phyloP scores from a whole-genome alignment of 106 monocot species.

The Allium fistulosum region DNA sequence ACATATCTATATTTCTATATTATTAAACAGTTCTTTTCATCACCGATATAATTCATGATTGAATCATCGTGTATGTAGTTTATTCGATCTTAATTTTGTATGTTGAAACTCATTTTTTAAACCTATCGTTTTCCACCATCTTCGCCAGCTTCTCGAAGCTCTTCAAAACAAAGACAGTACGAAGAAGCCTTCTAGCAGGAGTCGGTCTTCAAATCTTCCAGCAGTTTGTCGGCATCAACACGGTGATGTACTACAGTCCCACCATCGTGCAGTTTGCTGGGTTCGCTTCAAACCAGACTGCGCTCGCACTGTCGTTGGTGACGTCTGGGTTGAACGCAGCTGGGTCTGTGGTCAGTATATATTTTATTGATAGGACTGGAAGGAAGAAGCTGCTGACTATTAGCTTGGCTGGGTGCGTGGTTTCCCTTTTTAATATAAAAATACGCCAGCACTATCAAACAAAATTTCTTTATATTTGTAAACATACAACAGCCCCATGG shows the following conservation, averaged over 20 bases:
- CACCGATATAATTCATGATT: no score
- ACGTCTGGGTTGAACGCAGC: slow-evolving; percentile 71
- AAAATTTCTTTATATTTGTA: no score
- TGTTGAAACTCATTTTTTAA: no score
- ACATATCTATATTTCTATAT: no score
- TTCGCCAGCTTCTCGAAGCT: slow-evolving; percentile 28
- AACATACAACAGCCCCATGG: no score
- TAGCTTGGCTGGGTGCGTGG: slow-evolving; percentile 47
- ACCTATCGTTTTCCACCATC: no score
- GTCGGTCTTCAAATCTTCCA: slow-evolving; percentile 77
- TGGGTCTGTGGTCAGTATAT: slow-evolving; percentile 76
- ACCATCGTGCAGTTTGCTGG: slow-evolving; percentile 78
- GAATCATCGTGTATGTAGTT: no score
- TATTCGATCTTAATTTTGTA: no score
- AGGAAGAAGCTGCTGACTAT: slow-evolving; percentile 62
- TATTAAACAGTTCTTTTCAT: no score
- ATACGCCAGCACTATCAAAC: no score
- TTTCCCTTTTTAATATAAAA: no score
- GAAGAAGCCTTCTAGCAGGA: slow-evolving; percentile 69
- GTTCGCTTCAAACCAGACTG: slow-evolving; percentile 79
- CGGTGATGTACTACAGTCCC: slow-evolving; percentile 88
- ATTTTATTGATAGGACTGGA: slow-evolving; percentile 63
- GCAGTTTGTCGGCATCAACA: slow-evolving; percentile 91
- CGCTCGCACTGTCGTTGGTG: slow-evolving; percentile 67
- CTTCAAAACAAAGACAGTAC: slow-evolving; percentile 43